A percentile compares a stretch with the other conserved stretches of the same genome.
Evolutionary conservation across 139 green algal species (phyloP).

Genomic region (Coccomyxa sp.): DNA sequence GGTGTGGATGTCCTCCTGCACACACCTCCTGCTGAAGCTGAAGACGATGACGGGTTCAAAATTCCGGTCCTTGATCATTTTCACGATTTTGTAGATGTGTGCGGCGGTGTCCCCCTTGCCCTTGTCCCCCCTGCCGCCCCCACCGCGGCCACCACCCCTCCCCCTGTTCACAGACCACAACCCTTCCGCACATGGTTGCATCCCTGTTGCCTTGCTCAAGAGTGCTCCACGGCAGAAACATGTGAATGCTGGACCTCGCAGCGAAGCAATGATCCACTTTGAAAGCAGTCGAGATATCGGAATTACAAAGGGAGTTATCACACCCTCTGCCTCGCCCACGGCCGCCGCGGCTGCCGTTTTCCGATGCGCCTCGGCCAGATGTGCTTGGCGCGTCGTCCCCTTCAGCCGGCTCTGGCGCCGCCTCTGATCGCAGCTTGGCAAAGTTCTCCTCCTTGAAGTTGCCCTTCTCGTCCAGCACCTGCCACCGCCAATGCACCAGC

Average conservation of each 20-base stretch:
- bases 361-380: constrained; percentile 3
- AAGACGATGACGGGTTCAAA: constrained; percentile 94
- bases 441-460: constrained; percentile 74
- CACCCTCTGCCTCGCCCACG: background rate
- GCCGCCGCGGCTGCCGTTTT: background rate
- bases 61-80: constrained; percentile 56
- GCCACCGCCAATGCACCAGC: background rate
- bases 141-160: background rate
- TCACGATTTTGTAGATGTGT: constrained; percentile 55
- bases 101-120: constrained; percentile 3
- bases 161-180: background rate
- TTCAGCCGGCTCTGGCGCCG: background rate
- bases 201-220: too few relatives aligned
- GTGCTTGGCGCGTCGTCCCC: background rate
- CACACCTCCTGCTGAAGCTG: constrained; percentile 70
- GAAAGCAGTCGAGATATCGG: too few relatives aligned
- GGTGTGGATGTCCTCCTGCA: background rate
- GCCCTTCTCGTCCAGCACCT: constrained; percentile 66
- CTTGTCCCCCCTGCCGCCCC: constrained; percentile 19
- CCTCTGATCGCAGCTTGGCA: constrained; percentile 30
- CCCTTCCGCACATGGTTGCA: too few relatives aligned
- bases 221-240: too few relatives aligned
- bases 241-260: too few relatives aligned
- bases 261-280: too few relatives aligned
- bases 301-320: background rate